A percentile compares a stretch with the other conserved stretches of the same genome.
Conservation (phyloP, 1,284 basidiomycete genomes). For the Polyporus tsugae region DNA sequence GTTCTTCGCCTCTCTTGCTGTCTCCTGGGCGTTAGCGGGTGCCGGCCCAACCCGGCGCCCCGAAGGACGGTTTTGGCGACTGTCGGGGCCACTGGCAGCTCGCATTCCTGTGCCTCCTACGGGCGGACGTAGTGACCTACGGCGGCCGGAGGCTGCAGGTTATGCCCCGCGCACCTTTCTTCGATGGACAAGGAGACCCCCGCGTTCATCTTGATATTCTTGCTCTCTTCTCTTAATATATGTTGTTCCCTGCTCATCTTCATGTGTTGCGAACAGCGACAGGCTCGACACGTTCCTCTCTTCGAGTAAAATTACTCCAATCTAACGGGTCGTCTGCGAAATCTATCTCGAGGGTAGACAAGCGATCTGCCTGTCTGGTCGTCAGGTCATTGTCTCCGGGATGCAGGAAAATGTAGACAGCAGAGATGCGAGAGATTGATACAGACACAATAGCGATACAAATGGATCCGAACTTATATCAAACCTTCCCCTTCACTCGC, state of each 20-base stretch:
- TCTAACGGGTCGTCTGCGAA: too few species aligned
- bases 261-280: too few species aligned
- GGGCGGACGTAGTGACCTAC: slow-evolving; percentile 4
- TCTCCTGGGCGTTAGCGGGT: background rate
- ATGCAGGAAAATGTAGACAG: too few species aligned
- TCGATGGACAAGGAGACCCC: background rate
- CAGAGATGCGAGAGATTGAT: background rate
- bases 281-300: too few species aligned
- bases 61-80: slow-evolving; percentile 2
- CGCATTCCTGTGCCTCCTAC: background rate
- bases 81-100: background rate
- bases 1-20: too few species aligned
- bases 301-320: too few species aligned
- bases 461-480: background rate
- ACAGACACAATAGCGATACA: slow-evolving; percentile 1
- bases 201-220: too few species aligned
- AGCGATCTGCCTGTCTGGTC: too few species aligned
- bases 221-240: too few species aligned
- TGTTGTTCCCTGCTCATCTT: too few species aligned
- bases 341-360: too few species aligned
- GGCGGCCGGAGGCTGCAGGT: background rate
- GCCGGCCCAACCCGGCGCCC: background rate
- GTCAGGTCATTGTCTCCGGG: too few species aligned
- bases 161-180: background rate
- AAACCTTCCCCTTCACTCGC: background rate